These are phyloP conservation scores for Oidium heveae DNA, from an alignment of 2,329 filamentous ascomycete genomes.

Conservation along the genomic window DNA sequence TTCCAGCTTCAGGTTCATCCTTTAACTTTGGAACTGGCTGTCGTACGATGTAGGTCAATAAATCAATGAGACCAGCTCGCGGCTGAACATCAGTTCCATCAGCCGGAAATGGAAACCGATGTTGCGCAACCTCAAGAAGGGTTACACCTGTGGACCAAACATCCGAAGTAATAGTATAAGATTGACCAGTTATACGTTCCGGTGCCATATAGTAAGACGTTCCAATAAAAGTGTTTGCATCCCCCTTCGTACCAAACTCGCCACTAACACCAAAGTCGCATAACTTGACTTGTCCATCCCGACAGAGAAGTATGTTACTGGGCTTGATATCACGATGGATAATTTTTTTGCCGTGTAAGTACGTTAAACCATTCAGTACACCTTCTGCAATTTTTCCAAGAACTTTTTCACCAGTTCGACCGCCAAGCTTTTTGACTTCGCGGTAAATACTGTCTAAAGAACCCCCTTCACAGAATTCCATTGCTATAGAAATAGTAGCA, in stretches of 20 bases:
- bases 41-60: conserved; percentile 90
- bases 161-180: conserved; percentile 94
- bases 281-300: conserved; percentile 81
- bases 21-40: conserved; percentile 89
- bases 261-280: conserved; percentile 97
- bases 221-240: conserved; percentile 96
- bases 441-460: conserved; percentile 92
- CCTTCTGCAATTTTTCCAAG: conserved; percentile 91
- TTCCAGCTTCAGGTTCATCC: conserved; percentile 71
- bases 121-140: conserved; percentile 93
- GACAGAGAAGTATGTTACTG: conserved; percentile 83
- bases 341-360: conserved; percentile 85
- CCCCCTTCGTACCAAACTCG: conserved; percentile 94
- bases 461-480: conserved; percentile 97
- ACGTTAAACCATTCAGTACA: conserved; percentile 77
- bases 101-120: conserved; percentile 54
- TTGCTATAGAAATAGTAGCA: conserved; percentile 90
- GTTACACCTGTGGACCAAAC: conserved; percentile 97
- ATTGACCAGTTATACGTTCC: conserved; percentile 89
- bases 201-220: conserved; percentile 99
- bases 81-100: conserved; percentile 3
- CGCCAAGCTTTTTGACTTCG: conserved; percentile 86
- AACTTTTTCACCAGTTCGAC: conserved; percentile 88
- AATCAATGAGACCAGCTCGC: conserved; percentile 28
- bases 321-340: conserved; percentile 98